Base-by-base conservation (phyloP, 2,329 filamentous ascomycete species). In the Lasiodiplodia sp. region DNA sequence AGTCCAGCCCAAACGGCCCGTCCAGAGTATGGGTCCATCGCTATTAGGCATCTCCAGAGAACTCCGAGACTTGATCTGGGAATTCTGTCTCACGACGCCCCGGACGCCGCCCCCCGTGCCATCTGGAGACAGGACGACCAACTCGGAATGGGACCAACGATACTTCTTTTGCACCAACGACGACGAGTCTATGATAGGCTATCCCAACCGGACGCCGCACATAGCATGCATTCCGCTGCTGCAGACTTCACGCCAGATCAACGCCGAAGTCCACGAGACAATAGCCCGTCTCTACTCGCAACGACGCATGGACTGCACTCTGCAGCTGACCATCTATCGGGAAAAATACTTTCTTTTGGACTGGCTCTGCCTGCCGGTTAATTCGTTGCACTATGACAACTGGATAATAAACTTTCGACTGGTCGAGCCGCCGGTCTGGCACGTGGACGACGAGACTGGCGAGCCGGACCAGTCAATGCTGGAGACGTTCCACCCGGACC, bases 401-500 rank as follows among this genome's bases (percentile, higher is more conserved):
- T 51, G 38, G 21, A 49, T 16, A 2, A 28, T 67, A 25, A 6
- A 58, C 38, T 25, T 67, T 16, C 53, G 64, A 5, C 40, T 58
- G 37, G 34, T 23, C 10, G 64, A 49, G 18, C 52, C 38, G 28
- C 64, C 64, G 2, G 21, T 37, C n/a, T 67, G 64, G 64, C 25
- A 38, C 38, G 53, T 56, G 12, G 44, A 58, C 38, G 40, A 49
- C 5, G 25, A 25, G 3, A 47, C 11, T 18, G 23, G 44, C 12
- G 64, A 57, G 52, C 53, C 64, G 14, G 64, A 67, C n/a, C 64
- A 67, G 25, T 67, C 64, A 16, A 57, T 67, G n/a, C 31, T 67
- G 8, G 52, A 67, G 55, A 49, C 38, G 4, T 67, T 67, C 28
- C 28, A 58, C n/a, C 64, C 64, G 18, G 64, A 67, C 38, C 52